phyloP scores from a whole-genome alignment of 768 basidiomycete species.

The Kwoniella sp. region DNA sequence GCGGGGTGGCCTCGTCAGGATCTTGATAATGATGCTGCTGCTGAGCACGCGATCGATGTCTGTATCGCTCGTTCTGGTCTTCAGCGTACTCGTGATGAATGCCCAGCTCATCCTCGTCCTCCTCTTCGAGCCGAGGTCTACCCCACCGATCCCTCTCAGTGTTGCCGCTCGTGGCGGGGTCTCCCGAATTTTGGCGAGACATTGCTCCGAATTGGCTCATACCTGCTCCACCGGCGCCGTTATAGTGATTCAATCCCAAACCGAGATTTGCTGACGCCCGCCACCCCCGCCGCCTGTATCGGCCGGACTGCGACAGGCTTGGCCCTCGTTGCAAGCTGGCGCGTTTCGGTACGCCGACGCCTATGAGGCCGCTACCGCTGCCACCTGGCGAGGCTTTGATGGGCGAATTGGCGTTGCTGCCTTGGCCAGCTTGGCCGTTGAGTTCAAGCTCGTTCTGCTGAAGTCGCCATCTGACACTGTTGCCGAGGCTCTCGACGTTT shows the following conservation, averaged over 20 bases:
- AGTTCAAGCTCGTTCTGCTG: conserved; percentile 9
- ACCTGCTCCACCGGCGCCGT: neutral
- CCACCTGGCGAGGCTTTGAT: conserved; percentile 1
- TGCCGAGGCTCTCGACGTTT: conserved; percentile 41
- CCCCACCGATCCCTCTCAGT: conserved; percentile 3
- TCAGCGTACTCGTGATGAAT: neutral
- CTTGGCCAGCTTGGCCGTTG: neutral
- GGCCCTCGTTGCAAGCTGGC: conserved; percentile 30
- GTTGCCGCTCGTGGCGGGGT: neutral
- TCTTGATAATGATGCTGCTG: neutral
- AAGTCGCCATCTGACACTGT: conserved; percentile 35
- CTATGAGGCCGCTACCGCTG: neutral
- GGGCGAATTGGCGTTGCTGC: conserved; percentile 3
- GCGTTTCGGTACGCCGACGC: neutral
- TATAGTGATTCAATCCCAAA: conserved; percentile 13
- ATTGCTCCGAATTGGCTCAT: neutral
- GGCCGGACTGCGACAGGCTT: conserved; percentile 33
- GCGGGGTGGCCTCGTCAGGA: neutral
- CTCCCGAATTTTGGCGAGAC: conserved; percentile 24
- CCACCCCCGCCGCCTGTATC: conserved; percentile 43
- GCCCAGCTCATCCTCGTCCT: conserved; percentile 18
- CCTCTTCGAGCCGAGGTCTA: conserved; percentile 17
- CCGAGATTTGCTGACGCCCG: conserved; percentile 33
- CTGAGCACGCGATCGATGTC: neutral
- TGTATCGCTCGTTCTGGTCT: neutral